Percentiles rank a stretch among this genome's conserved stretches.
These are phyloP conservation scores for Halophytophthora polymorphica DNA, from an alignment of 352 stramenopile genomes.

Conservation along the genomic window DNA sequence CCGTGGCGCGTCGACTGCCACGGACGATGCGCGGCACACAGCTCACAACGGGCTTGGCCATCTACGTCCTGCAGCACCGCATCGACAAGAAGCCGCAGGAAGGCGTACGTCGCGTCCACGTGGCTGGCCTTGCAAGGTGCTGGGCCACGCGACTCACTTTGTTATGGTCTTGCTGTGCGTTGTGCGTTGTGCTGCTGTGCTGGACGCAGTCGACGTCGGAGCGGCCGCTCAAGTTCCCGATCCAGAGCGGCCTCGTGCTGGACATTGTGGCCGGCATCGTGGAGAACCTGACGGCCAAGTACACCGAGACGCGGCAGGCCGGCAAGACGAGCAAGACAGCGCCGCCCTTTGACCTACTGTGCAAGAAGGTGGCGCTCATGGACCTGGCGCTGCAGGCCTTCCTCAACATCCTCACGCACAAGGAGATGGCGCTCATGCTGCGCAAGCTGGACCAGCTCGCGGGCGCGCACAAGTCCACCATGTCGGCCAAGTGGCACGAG, in stretches of 20 bases:
- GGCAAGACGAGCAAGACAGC: slow-evolving; percentile 30
- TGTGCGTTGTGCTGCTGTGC: slow-evolving; percentile 2
- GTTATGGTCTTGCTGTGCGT: slow-evolving; percentile 1
- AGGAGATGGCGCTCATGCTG: slow-evolving; percentile 69
- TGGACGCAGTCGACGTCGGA: slow-evolving; percentile 38
- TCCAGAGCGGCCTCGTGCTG: slow-evolving; percentile 70
- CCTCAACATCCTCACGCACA: slow-evolving; percentile 65
- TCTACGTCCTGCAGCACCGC: slow-evolving; percentile 81
- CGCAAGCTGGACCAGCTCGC: slow-evolving; percentile 67
- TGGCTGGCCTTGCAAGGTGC: background rate
- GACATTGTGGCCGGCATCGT: slow-evolving; percentile 81
- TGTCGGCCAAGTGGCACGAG: slow-evolving; percentile 84
- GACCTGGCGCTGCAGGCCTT: slow-evolving; percentile 78
- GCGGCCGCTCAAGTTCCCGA: slow-evolving; percentile 74
- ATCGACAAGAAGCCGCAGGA: slow-evolving; percentile 58
- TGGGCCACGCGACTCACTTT: background rate
- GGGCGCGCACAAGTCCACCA: slow-evolving; percentile 73
- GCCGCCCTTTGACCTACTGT: slow-evolving; percentile 67
- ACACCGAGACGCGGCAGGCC: slow-evolving; percentile 50
- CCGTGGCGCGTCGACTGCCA: slow-evolving; percentile 65
- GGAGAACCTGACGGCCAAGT: slow-evolving; percentile 71
- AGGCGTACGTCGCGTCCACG: slow-evolving; percentile 26
- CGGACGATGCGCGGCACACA: slow-evolving; percentile 71
- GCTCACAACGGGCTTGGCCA: slow-evolving; percentile 66
- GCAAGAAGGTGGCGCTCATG: slow-evolving; percentile 84